Evolutionary conservation across 2,329 filamentous ascomycete genomes (phyloP).

Genomic region (Huntiella moniliformis): DNA sequence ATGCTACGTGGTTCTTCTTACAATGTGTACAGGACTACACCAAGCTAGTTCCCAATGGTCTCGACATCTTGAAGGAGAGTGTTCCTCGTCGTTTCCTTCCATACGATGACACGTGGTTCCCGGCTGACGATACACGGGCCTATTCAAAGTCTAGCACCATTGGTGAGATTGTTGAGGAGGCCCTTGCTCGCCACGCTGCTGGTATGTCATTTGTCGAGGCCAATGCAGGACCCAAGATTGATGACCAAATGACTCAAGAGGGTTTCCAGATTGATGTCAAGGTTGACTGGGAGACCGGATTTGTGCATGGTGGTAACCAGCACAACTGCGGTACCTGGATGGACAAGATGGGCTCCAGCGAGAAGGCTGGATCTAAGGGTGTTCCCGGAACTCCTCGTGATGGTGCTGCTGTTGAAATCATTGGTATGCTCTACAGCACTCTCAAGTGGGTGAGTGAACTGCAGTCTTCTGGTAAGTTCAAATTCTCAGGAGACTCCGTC

Average conservation of each 20-base stretch:
- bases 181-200: constrained; percentile 73
- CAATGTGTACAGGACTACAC: constrained; percentile 92
- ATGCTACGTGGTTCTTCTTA: constrained; percentile 95
- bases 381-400: constrained; percentile 92
- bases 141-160: constrained; percentile 74
- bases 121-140: constrained; percentile 58
- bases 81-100: constrained; percentile 76
- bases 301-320: constrained; percentile 89
- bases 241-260: constrained; percentile 80
- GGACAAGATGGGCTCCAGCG: constrained; percentile 99
- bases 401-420: constrained; percentile 88
- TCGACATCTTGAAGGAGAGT: constrained; percentile 53
- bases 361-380: constrained; percentile 77
- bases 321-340: constrained; percentile 97
- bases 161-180: constrained; percentile 81
- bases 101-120: constrained; percentile 91
- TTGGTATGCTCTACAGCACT: constrained; percentile 77
- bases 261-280: constrained; percentile 85
- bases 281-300: constrained; percentile 77
- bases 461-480: constrained; percentile 38
- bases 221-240: constrained; percentile 74
- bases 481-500: constrained; percentile 58
- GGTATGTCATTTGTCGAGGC: constrained; percentile 88
- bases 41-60: constrained; percentile 59
- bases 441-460: constrained; percentile 61